phyloP scores from a whole-genome alignment of 1,284 basidiomycete genomes.

The Cryptococcus jaspeensis region DNA sequence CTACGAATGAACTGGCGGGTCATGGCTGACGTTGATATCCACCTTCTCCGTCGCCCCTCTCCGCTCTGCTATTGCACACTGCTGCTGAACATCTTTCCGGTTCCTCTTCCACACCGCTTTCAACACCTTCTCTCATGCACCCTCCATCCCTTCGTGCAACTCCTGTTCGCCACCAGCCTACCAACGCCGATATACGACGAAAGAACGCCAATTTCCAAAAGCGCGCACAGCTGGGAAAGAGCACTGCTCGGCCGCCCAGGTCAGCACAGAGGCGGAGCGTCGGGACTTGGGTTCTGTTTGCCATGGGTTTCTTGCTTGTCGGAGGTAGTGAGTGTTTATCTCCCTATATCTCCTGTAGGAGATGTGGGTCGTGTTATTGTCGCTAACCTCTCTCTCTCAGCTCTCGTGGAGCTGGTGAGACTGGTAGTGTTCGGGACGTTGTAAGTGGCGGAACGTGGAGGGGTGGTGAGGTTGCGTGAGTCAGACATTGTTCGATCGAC shows the following conservation, averaged over 20 bases:
- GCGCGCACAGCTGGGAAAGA: conserved; percentile 43
- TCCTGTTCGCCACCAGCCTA: conserved; percentile 28
- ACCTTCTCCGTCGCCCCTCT: too few species aligned
- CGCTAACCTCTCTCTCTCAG: conserved; percentile 20
- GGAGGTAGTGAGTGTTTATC: conserved; percentile 42
- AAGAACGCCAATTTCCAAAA: conserved; percentile 49
- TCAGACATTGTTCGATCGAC: too few species aligned
- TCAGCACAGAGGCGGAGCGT: conserved; percentile 30
- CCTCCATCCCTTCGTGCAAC: too few species aligned
- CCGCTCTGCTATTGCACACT: too few species aligned
- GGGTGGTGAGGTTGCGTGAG: too few species aligned
- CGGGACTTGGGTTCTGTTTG: conserved; percentile 39
- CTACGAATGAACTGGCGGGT: too few species aligned
- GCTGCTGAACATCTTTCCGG: too few species aligned
- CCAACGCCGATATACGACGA: conserved; percentile 44
- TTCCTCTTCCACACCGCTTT: too few species aligned
- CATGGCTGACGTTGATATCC: too few species aligned
- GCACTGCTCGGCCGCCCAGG: conserved; percentile 37
- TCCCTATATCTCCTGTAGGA: neutral
- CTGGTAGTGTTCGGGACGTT: conserved; percentile 35
- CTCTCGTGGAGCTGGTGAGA: conserved; percentile 42
- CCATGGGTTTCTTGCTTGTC: conserved; percentile 43
- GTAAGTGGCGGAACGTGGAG: conserved; percentile 3
- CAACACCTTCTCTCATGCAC: too few species aligned
- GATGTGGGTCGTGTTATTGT: neutral